Evolutionary conservation across 306 rosid species (phyloP), one percentile per base, ranked within the genome.

Genomic region (Trifolium subterraneum): DNA sequence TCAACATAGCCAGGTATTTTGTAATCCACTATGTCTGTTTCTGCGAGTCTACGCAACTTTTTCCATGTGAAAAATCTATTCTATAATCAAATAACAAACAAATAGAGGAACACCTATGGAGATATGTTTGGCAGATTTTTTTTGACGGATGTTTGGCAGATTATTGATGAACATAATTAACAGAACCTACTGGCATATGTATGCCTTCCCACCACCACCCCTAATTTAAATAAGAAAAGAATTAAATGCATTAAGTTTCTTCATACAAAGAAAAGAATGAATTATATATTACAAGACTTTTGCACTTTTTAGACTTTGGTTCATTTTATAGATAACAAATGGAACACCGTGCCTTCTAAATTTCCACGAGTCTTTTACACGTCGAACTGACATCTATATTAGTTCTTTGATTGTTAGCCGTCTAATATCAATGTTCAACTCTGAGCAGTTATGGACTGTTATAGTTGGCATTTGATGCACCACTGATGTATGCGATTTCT

Each of bases 1-100:
- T 94, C 75, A 94, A 90, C 82, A 85, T 94, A 80, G 96, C 97
- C 45, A 92, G 99, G 99, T 94, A 92, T 61, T 72, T 87, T 74
- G 62, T 73, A 55, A 54, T 59, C 41, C 77, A 42, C 38, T 60
- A 35, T 47, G 22, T 47, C 38, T 75, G 35, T 55, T 22, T 78
- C 70, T 72, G 61, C 39, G 15, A 15, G 58, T 64, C 44, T 5
- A 51, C 36, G 25, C 7, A 31, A 18, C 29, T 12, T n/a, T 50
- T 70, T 47, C 19, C 1, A 22, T 20, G 70, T 76, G 48, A 68
- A 68, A 73, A 62, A 74, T 7, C 4, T 41, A 23, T 71, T 12
- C 38, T 48, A 48, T 41, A 25, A 70, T 70, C 59, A 47, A 68
- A 35, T 38, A 23, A 41, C 18, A 61, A 50, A 61, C 52, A 61